Conservation (phyloP, 306 rosid species). For the Quercus dentata region DNA sequence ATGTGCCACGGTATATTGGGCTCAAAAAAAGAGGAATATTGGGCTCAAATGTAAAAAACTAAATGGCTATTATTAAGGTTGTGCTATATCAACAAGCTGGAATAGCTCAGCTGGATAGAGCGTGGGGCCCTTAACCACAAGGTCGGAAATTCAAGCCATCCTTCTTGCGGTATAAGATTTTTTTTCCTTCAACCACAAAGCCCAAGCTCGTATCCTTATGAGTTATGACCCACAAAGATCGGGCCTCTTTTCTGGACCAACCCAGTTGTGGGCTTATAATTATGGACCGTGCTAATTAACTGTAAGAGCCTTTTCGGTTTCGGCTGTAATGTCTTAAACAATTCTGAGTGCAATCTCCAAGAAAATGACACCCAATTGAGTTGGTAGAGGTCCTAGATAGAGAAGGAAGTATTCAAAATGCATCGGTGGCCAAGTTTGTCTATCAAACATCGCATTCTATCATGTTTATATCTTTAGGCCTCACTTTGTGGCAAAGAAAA, state of each 20-base stretch:
- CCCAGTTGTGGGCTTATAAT: too few relatives aligned
- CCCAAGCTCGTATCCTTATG: too few relatives aligned
- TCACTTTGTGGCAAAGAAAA: slow-evolving; percentile 52
- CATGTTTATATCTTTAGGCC: slow-evolving; percentile 20
- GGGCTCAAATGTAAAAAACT: neutral
- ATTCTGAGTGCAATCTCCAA: neutral
- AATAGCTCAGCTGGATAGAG: slow-evolving; percentile 56
- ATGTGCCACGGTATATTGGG: neutral
- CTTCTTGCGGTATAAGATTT: slow-evolving; percentile 5
- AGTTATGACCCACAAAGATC: too few relatives aligned
- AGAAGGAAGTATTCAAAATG: slow-evolving; percentile 1
- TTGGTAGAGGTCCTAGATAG: neutral
- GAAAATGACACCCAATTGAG: slow-evolving; percentile 8
- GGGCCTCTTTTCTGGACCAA: too few relatives aligned
- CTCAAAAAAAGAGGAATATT: too few relatives aligned
- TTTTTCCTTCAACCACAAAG: too few relatives aligned
- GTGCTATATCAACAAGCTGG: neutral
- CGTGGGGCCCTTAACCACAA: slow-evolving; percentile 63
- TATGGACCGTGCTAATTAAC: too few relatives aligned
- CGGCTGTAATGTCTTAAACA: too few relatives aligned
- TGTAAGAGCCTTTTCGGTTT: too few relatives aligned
- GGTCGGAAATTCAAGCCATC: slow-evolving; percentile 44
- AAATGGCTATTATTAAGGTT: too few relatives aligned
- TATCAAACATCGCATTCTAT: slow-evolving; percentile 24
- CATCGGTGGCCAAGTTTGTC: slow-evolving; percentile 40